phyloP scores from a whole-genome alignment of 2,329 filamentous ascomycete species.

The Microsporum canis region DNA sequence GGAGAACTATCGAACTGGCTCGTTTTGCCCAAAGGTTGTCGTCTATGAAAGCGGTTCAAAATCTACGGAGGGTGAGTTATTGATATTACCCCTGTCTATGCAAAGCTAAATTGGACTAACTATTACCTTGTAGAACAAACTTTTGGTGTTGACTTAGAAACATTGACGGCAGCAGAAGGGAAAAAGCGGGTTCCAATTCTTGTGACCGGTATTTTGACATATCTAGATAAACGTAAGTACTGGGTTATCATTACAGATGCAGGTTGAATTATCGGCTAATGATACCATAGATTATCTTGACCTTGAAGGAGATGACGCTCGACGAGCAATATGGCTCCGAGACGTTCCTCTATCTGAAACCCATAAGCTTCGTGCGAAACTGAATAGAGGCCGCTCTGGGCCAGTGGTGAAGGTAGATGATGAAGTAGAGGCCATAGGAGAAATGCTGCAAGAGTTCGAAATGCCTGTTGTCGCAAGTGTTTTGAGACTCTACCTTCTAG shows the following conservation, averaged over 20 bases:
- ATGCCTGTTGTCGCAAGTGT: slow-evolving; percentile 87
- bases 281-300: slow-evolving; percentile 64
- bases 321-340: slow-evolving; percentile 84
- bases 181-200: slow-evolving; percentile 90
- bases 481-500: slow-evolving; percentile 85
- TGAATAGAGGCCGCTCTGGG: slow-evolving; percentile 80
- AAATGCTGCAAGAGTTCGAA: slow-evolving; percentile 76
- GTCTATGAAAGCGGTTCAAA: slow-evolving; percentile 99
- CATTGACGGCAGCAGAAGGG: slow-evolving; percentile 70
- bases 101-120: neutral
- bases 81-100: neutral
- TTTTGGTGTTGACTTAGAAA: slow-evolving; percentile 96
- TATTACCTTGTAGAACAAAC: slow-evolving; percentile 57
- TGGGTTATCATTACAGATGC: neutral
- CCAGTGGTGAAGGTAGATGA: slow-evolving; percentile 33
- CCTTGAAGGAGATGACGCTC: slow-evolving; percentile 87
- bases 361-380: slow-evolving; percentile 66
- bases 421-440: slow-evolving; percentile 22
- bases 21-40: slow-evolving; percentile 78
- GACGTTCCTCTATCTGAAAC: slow-evolving; percentile 78
- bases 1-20: slow-evolving; percentile 93
- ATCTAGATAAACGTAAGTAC: slow-evolving; percentile 65
- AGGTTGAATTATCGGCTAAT: neutral
- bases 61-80: slow-evolving; percentile 59
- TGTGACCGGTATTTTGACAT: slow-evolving; percentile 85